Percentiles rank a stretch among this genome's conserved stretches.
phyloP scores from a whole-genome alignment of 1,284 basidiomycete genomes.

The Calocybe gambosa region DNA sequence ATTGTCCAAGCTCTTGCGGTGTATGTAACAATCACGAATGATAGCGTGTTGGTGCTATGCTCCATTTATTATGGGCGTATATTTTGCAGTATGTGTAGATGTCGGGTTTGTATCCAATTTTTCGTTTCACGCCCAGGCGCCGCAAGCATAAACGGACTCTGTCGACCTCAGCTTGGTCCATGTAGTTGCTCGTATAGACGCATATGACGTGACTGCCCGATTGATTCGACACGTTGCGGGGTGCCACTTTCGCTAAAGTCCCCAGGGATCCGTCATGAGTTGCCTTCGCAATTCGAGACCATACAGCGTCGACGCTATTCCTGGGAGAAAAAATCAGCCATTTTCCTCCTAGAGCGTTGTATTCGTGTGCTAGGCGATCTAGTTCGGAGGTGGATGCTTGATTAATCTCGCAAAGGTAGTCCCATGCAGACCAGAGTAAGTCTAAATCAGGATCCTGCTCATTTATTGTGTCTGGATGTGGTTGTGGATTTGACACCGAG shows the following conservation, averaged over 20 bases:
- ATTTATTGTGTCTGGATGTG: neutral
- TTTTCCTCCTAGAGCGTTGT: constrained; percentile 24
- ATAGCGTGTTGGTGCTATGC: constrained; percentile 28
- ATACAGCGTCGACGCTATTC: constrained; percentile 25
- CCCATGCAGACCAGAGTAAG: neutral
- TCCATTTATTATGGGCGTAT: constrained; percentile 30
- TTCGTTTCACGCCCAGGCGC: constrained; percentile 26
- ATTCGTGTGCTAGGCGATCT: neutral
- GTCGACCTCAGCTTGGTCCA: constrained; percentile 24
- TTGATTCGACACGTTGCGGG: constrained; percentile 15
- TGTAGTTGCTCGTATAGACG: constrained; percentile 32
- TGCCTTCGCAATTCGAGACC: constrained; percentile 23
- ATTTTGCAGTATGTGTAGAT: constrained; percentile 33
- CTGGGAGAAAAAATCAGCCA: constrained; percentile 30
- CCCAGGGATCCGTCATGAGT: constrained; percentile 10
- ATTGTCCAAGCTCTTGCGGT: too few species aligned
- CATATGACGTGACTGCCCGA: constrained; percentile 29
- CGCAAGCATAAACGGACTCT: constrained; percentile 25
- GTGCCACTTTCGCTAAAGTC: constrained; percentile 28
- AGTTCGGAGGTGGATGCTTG: neutral
- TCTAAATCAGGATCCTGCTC: neutral
- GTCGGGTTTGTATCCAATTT: constrained; percentile 35
- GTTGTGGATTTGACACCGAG: neutral
- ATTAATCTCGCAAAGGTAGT: neutral
- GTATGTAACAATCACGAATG: constrained; percentile 10